phyloP scores from a whole-genome alignment of 192 early-diverging fungal species.

The Dissophora ornata region DNA sequence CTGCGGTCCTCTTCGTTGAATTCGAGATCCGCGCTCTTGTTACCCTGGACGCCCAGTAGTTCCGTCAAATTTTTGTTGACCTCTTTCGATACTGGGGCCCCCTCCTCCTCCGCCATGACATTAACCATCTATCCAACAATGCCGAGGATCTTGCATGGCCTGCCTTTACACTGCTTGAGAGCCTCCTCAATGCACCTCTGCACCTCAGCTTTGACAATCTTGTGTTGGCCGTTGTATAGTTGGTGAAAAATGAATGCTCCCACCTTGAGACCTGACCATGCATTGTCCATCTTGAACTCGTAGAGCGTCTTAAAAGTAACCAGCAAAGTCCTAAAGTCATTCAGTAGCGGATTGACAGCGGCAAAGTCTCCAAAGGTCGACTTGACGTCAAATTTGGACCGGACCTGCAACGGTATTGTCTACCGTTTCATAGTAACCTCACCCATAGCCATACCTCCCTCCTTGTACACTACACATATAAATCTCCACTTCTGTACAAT shows the following conservation, averaged over 20 bases:
- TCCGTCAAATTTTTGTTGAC: conserved; percentile 27
- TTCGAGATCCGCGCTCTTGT: too few relatives aligned
- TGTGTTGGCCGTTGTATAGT: conserved; percentile 30
- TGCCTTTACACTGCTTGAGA: conserved; percentile 15
- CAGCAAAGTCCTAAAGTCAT: conserved; percentile 16
- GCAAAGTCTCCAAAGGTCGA: conserved; percentile 11
- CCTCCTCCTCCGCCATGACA: conserved; percentile 30
- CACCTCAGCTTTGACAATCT: conserved; percentile 16
- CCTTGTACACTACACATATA: background rate
- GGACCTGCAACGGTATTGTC: too few relatives aligned
- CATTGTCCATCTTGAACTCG: conserved; percentile 25
- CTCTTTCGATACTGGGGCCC: conserved; percentile 27
- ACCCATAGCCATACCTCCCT: too few relatives aligned
- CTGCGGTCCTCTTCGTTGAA: too few relatives aligned
- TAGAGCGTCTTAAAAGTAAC: conserved; percentile 11
- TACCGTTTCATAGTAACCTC: too few relatives aligned
- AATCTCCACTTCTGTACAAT: too few relatives aligned
- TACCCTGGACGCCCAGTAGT: too few relatives aligned
- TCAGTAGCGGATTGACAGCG: conserved; percentile 23
- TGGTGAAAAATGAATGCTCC: conserved; percentile 23
- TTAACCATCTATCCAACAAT: conserved; percentile 14
- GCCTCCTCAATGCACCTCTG: conserved; percentile 11
- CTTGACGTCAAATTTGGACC: conserved; percentile 26
- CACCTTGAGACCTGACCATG: conserved; percentile 28
- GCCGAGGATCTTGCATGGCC: conserved; percentile 28